Evolutionary conservation across 2,329 filamentous ascomycete species (phyloP).

Genomic region (Venturia carpophila): DNA sequence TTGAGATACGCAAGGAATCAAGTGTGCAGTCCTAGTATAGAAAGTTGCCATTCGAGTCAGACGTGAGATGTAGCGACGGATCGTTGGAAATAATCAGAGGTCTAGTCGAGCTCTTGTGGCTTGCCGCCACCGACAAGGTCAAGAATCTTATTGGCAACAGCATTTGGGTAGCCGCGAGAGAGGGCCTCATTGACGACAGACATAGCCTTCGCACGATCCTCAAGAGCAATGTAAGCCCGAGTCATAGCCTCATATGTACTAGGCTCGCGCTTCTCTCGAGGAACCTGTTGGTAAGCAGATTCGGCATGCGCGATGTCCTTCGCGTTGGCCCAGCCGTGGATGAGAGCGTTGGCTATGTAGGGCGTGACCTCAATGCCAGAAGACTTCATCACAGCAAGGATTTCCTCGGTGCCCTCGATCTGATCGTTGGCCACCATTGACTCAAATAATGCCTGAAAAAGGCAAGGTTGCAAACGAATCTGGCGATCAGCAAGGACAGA

Average conservation of each 20-base stretch:
- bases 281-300: conserved; percentile 70
- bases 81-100: neutral
- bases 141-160: conserved; percentile 87
- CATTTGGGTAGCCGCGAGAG: conserved; percentile 78
- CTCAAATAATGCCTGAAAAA: conserved; percentile 97
- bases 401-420: conserved; percentile 60
- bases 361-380: conserved; percentile 78
- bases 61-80: neutral
- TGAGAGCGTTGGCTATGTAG: conserved; percentile 97
- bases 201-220: conserved; percentile 70
- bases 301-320: conserved; percentile 73
- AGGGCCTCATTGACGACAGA: conserved; percentile 83
- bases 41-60: neutral
- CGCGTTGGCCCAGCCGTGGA: conserved; percentile 89
- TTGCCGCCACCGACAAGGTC: conserved; percentile 56
- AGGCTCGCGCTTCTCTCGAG: conserved; percentile 74
- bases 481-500: conserved; percentile 60
- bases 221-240: conserved; percentile 76
- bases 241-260: conserved; percentile 99
- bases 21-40: neutral
- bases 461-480: conserved; percentile 68
- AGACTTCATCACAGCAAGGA: conserved; percentile 67
- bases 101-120: conserved; percentile 13
- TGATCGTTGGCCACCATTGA: conserved; percentile 92
- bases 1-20: neutral